These are phyloP conservation scores for Arabis hirsuta DNA, from an alignment of 345 rosid genomes.

Conservation along the genomic window DNA sequence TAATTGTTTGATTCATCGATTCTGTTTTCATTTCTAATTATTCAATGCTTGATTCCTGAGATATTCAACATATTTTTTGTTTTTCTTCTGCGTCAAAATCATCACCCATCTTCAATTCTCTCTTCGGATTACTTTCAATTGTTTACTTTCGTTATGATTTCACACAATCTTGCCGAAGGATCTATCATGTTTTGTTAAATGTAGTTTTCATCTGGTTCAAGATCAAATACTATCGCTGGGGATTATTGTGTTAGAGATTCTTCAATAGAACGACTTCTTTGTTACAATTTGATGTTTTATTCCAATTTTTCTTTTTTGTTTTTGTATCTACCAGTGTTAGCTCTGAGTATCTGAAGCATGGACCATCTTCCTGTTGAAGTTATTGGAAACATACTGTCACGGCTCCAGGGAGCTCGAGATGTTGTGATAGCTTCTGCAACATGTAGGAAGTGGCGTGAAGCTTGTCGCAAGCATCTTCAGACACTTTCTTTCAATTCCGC, in stretches of 20 bases:
- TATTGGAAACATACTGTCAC: conserved; percentile 84
- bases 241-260: conserved; percentile 10
- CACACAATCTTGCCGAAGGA: too few species aligned
- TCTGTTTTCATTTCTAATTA: background rate
- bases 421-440: conserved; percentile 82
- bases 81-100: too few species aligned
- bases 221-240: background rate
- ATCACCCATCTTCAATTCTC: background rate
- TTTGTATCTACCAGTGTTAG: conserved; percentile 19
- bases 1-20: background rate
- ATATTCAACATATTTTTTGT: background rate
- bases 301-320: background rate
- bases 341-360: conserved; percentile 44
- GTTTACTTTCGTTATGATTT: too few species aligned
- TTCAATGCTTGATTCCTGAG: background rate
- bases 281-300: background rate
- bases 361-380: conserved; percentile 91
- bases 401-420: conserved; percentile 78
- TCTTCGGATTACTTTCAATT: too few species aligned
- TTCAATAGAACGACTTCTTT: background rate
- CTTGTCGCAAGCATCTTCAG: conserved; percentile 68
- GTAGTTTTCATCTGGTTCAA: background rate
- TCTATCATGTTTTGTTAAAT: conserved; percentile 8
- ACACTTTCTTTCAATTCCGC: conserved; percentile 71
- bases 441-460: conserved; percentile 86